Conservation (phyloP, 2,329 filamentous ascomycete genomes). For the Colletotrichum simmondsii region DNA sequence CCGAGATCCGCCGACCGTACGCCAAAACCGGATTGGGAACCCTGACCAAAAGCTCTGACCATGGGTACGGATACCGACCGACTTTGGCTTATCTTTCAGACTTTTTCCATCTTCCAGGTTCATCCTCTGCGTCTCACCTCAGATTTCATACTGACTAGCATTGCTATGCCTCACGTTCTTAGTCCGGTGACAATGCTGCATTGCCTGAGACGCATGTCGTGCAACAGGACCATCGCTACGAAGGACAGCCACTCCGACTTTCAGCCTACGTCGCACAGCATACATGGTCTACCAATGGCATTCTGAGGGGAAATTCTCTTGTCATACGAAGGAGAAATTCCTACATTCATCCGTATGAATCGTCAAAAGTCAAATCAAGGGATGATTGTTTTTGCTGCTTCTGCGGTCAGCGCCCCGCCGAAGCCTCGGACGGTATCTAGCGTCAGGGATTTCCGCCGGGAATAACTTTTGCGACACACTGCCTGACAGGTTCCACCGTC, state of each 20-base stretch:
- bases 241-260: background rate
- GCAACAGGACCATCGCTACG: no score
- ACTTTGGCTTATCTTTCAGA: conserved; percentile 9
- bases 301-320: background rate
- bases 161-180: no score
- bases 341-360: no score
- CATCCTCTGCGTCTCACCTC: background rate
- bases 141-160: background rate
- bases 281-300: background rate
- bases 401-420: conserved; percentile 10
- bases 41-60: background rate
- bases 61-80: background rate
- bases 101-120: background rate
- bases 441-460: background rate
- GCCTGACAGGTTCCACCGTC: background rate
- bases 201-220: background rate
- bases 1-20: background rate
- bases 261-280: background rate
- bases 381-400: background rate
- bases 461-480: conserved; percentile 14
- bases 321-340: no score
- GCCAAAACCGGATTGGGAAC: conserved; percentile 9
- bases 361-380: background rate
- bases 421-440: background rate
- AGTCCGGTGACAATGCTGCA: background rate